Percentiles rank a stretch among this genome's conserved stretches.
phyloP scores from a whole-genome alignment of 2,329 filamentous ascomycete species.

The Alternaria ventricosa region DNA sequence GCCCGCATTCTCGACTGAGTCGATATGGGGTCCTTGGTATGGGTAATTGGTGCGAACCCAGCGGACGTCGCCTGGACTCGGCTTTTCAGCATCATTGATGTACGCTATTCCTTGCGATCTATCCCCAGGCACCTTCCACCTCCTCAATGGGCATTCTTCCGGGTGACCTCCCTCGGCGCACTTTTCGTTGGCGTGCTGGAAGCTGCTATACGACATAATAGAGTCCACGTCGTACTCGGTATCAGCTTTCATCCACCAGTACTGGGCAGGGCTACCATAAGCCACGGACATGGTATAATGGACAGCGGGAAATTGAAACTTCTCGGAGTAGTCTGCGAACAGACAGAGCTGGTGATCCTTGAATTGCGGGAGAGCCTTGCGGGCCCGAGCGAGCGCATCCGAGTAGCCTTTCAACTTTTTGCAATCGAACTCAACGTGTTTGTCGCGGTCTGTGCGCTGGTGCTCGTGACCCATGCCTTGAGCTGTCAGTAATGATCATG shows the following conservation, averaged over 20 bases:
- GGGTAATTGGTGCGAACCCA: not conserved
- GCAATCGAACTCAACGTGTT: not conserved
- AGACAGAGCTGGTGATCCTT: not conserved
- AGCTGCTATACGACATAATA: not conserved
- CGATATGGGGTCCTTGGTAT: not conserved
- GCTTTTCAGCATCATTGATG: not conserved
- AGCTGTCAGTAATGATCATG: not conserved
- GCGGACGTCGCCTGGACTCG: not conserved
- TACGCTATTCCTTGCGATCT: not conserved
- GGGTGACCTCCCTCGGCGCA: not conserved
- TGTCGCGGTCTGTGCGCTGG: not conserved
- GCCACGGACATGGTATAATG: not conserved
- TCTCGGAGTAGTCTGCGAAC: not conserved
- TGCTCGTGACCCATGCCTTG: not conserved
- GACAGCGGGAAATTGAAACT: not conserved
- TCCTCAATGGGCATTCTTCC: not conserved
- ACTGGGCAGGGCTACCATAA: not conserved
- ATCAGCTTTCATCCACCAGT: not conserved
- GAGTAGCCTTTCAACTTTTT: not conserved
- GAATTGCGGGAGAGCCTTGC: not conserved
- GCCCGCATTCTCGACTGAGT: not conserved
- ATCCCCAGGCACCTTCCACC: not conserved
- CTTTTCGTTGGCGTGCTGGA: not conserved
- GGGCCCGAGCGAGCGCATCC: not conserved
- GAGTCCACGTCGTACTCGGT: not conserved